Conservation (phyloP, 768 basidiomycete genomes). For the Guyanaporus albipodus region DNA sequence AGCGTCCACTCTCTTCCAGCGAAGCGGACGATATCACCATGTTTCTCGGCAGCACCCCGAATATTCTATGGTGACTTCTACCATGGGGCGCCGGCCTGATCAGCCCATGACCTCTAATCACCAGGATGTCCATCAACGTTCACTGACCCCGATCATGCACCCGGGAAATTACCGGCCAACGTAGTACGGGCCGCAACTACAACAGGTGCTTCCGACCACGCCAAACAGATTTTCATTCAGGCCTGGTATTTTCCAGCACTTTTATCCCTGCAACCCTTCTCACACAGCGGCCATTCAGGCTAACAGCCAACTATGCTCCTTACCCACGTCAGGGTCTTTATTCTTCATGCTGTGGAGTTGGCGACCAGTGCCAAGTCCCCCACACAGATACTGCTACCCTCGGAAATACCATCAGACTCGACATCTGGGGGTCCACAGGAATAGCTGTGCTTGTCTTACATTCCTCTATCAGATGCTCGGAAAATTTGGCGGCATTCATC, state of each 20-base stretch:
- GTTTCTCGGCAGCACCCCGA: conserved; percentile 62
- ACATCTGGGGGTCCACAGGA: conserved; percentile 86
- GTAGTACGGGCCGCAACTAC: conserved; percentile 87
- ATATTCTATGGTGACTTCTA: conserved; percentile 67
- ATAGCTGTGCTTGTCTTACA: conserved; percentile 68
- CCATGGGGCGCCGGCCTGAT: conserved; percentile 50
- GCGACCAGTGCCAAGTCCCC: conserved; percentile 88
- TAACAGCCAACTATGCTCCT: conserved; percentile 85
- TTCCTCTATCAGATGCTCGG: conserved; percentile 35
- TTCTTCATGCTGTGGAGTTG: conserved; percentile 86
- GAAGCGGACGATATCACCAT: conserved; percentile 86
- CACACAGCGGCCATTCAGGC: conserved; percentile 45
- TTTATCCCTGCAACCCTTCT: conserved; percentile 18
- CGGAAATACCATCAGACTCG: conserved; percentile 90
- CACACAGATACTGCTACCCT: conserved; percentile 95
- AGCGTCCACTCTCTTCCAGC: conserved; percentile 85
- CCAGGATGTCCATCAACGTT: conserved; percentile 68
- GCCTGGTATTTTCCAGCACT: conserved; percentile 61
- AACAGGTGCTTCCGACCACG: conserved; percentile 85
- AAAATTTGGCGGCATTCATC: conserved; percentile 73
- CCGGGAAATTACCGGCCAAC: conserved; percentile 84
- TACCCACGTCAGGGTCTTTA: conserved; percentile 92
- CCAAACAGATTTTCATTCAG: conserved; percentile 91
- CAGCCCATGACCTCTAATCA: conserved; percentile 37
- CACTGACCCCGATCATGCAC: conserved; percentile 69